These are phyloP conservation scores for Eremochloa ophiuroides DNA, from an alignment of 176 grass and related monocot species.

Conservation along the genomic window DNA sequence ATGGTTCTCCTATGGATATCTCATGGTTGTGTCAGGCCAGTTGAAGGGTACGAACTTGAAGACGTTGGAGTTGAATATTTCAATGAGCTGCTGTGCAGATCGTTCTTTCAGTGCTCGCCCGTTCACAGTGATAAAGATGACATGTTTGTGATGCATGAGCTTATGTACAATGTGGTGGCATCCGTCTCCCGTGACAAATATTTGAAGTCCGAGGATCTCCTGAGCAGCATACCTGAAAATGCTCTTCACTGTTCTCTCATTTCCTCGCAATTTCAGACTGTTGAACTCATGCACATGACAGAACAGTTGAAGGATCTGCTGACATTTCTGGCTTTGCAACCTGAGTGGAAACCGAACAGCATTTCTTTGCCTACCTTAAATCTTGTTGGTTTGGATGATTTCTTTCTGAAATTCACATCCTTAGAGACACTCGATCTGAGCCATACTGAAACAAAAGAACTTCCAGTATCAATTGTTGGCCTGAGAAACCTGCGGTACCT, in stretches of 20 bases:
- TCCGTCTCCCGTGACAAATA: neutral
- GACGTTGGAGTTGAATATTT: conserved; percentile 26
- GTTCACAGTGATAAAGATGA: neutral
- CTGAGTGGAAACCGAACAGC: neutral
- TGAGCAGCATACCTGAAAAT: neutral
- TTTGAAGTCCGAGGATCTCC: neutral
- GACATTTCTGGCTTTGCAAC: neutral
- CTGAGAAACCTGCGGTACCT: conserved; percentile 26
- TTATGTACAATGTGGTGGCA: conserved; percentile 3
- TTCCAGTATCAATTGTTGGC: conserved; percentile 24
- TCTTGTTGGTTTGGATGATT: conserved; percentile 17
- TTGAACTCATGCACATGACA: neutral
- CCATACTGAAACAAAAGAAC: neutral
- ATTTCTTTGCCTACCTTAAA: neutral
- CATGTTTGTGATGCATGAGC: conserved; percentile 42
- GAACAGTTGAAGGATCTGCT: conserved; percentile 1
- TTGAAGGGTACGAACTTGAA: conserved; percentile 4
- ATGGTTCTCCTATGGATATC: conserved; percentile 31
- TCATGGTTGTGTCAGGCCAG: conserved; percentile 15
- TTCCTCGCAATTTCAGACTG: neutral
- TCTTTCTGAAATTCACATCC: conserved; percentile 20
- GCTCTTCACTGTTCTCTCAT: conserved; percentile 16
- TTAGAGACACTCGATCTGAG: conserved; percentile 34
- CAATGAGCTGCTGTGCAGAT: conserved; percentile 30
- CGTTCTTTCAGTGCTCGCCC: conserved; percentile 31